A percentile compares a stretch with the other conserved stretches of the same genome.
These are phyloP conservation scores for Paralagenidium karlingii DNA, from an alignment of 352 stramenopile species.

Conservation along the genomic window DNA sequence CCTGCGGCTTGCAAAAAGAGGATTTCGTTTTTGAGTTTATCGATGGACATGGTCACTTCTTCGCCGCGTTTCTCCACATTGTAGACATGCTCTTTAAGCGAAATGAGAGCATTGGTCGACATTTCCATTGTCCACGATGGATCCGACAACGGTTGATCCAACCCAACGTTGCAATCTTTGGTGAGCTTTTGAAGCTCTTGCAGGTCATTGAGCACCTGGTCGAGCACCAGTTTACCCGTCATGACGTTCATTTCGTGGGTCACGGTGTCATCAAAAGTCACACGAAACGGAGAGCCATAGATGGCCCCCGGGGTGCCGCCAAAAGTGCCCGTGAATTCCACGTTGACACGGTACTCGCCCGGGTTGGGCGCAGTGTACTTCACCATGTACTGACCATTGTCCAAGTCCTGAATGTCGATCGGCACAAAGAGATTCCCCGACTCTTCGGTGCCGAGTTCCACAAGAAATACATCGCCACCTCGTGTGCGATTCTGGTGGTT, in stretches of 20 bases:
- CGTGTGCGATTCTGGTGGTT: conserved; percentile 67
- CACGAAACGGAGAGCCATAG: conserved; percentile 83
- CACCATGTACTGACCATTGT: conserved; percentile 91
- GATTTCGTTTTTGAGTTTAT: conserved; percentile 52
- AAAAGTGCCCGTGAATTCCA: conserved; percentile 91
- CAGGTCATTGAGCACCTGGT: conserved; percentile 54
- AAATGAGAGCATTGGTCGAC: conserved; percentile 46
- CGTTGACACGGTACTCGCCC: conserved; percentile 75
- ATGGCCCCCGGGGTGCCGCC: conserved; percentile 76
- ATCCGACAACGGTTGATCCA: conserved; percentile 57
- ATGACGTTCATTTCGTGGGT: conserved; percentile 73
- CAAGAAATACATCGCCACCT: conserved; percentile 88
- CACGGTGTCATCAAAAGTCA: conserved; percentile 63
- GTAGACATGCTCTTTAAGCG: conserved; percentile 68
- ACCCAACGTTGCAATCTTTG: conserved; percentile 49
- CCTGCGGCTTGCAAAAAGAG: conserved; percentile 48
- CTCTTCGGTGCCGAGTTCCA: conserved; percentile 49
- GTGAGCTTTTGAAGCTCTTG: conserved; percentile 42
- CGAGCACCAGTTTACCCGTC: conserved; percentile 67
- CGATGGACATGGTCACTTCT: conserved; percentile 41
- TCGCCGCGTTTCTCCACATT: conserved; percentile 64
- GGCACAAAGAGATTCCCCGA: conserved; percentile 35
- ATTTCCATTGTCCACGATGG: conserved; percentile 40
- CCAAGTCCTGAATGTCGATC: conserved; percentile 69
- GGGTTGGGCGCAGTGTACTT: conserved; percentile 75